Evolutionary conservation across 768 basidiomycete genomes (phyloP).

Genomic region (Termitomyces sp.): DNA sequence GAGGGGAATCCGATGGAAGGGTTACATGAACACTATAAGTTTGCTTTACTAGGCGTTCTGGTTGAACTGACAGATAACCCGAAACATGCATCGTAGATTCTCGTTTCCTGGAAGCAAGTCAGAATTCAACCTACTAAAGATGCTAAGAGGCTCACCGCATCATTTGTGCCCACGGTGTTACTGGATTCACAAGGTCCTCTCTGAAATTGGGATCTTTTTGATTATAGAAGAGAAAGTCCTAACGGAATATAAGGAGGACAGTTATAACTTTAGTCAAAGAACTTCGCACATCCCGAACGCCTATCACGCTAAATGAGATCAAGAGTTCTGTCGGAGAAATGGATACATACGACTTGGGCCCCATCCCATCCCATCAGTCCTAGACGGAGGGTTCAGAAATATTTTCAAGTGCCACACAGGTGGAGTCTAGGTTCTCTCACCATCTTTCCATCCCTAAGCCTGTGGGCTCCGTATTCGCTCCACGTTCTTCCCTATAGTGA

Average conservation of each 20-base stretch:
- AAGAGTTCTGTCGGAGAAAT: conserved; percentile 12
- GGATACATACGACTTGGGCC: conserved; percentile 70
- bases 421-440: conserved; percentile 24
- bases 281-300: conserved; percentile 44
- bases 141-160: conserved; percentile 43
- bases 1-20: conserved; percentile 46
- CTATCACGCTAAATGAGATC: conserved; percentile 19
- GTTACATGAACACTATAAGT: conserved; percentile 79
- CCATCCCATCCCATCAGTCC: conserved; percentile 72
- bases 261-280: conserved; percentile 21
- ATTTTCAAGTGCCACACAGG: conserved; percentile 2
- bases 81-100: conserved; percentile 9
- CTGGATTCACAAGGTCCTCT: conserved; percentile 48
- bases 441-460: conserved; percentile 87
- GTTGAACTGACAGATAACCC: conserved; percentile 31
- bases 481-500: conserved; percentile 65
- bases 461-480: conserved; percentile 74
- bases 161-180: conserved; percentile 73
- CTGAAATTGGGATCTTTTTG: conserved; percentile 67
- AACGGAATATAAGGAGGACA: conserved; percentile 10
- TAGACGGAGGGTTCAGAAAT: conserved; percentile 13
- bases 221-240: conserved; percentile 84
- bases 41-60: conserved; percentile 72
- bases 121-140: not conserved
- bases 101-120: conserved; percentile 8